These are phyloP conservation scores for Fraxinus cuspidata DNA, from an alignment of 257 asterid genomes.

Conservation along the genomic window DNA sequence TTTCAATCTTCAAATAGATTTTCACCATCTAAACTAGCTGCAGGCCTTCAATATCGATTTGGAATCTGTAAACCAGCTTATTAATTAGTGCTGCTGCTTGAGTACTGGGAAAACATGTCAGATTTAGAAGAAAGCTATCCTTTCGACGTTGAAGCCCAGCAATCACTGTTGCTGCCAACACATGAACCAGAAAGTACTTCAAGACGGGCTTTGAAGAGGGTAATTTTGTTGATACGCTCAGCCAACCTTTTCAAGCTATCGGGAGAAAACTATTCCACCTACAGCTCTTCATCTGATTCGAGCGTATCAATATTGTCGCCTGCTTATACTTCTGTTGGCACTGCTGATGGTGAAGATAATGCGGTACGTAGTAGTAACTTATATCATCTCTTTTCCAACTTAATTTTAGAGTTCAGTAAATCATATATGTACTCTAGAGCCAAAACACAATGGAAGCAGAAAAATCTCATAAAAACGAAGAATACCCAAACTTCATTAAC, in stretches of 20 bases:
- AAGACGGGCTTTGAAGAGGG: background rate
- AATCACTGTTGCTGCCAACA: conserved; percentile 23
- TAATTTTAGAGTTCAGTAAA: background rate
- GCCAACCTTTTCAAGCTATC: background rate
- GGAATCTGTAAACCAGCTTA: no score
- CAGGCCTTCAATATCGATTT: no score
- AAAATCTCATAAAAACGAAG: no score
- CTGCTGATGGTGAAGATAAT: background rate
- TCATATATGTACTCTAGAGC: no score
- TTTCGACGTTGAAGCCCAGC: conserved; percentile 33
- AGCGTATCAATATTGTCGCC: conserved; percentile 13
- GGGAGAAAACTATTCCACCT: background rate
- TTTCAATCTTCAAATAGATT: no score
- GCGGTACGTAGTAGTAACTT: background rate
- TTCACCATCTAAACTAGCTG: no score
- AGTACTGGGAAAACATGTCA: conserved; percentile 19
- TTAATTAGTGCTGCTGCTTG: no score
- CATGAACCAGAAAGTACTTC: background rate
- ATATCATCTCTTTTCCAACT: background rate
- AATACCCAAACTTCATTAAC: no score
- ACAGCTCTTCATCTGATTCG: background rate
- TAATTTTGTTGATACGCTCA: conserved; percentile 19
- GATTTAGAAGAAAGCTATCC: conserved; percentile 1
- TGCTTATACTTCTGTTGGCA: background rate
- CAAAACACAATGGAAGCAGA: no score